Base-by-base conservation (phyloP, 2,329 filamentous ascomycete species). In the Alternaria sp. region DNA sequence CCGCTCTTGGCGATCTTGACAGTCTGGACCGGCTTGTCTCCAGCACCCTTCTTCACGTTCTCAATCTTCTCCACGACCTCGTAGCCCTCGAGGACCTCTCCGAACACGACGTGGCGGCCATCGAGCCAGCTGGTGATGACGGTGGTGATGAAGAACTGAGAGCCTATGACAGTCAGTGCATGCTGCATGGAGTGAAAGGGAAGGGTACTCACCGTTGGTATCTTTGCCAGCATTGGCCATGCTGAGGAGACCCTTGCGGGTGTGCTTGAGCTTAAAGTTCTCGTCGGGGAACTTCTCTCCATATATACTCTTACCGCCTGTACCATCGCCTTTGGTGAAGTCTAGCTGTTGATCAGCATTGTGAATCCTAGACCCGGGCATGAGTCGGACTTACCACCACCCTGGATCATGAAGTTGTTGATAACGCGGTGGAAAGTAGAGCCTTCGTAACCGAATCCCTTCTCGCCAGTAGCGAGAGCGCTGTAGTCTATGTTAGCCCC, bases 201-300 rank as follows among this genome's bases (percentile, higher is more conserved):
- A 45, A 21, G 43, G 43, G 43, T 21, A 45, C 43, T 45, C 19
- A 13, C 49, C 62, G 25, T 65, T 65, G 28, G 92, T 96, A 82
- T 96, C 91, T 81, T 89, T 88, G 91, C 92, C 92, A 93, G 58
- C 55, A 59, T 73, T 96, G 82, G 91, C 87, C 85, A 73, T 85
- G 86, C 85, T 93, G 70, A 96, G 85, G 55, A 93, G 84, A 76
- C 92, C 92, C 82, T 89, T 90, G 88, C 93, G 93, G 85, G 86
- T 88, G 89, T 96, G 93, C 81, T 93, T 94, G 79, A 95, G 87
- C 90, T 96, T 95, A 88, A 96, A 96, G 90, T 95, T 96, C 89
- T 96, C 92, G 76, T 96, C 92, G 69, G 88, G 83, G 84, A 96
- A 96, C 83, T 92, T 92, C 73, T 88, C 85, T 75, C 92, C 92